Percentiles rank a stretch among this genome's conserved stretches.
phyloP scores from a whole-genome alignment of 176 grass and related monocot species.

The Tillandsia leiboldiana region DNA sequence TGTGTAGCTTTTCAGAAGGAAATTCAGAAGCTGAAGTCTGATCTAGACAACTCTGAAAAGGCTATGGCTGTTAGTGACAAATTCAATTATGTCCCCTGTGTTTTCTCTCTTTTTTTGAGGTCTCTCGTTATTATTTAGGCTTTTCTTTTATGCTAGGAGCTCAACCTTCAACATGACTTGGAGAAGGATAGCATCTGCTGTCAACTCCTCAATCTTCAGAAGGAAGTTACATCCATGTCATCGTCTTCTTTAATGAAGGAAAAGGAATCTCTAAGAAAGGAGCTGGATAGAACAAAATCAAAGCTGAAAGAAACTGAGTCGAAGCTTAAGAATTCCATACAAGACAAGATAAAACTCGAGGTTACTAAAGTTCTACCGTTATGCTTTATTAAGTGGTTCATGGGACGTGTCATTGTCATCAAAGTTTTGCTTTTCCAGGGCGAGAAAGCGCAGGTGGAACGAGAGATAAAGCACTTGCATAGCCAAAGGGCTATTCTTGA shows the following conservation, averaged over 20 bases:
- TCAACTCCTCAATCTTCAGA: constrained; percentile 49
- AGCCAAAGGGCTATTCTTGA: constrained; percentile 66
- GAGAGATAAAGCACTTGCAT: constrained; percentile 72
- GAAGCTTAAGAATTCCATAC: constrained; percentile 74
- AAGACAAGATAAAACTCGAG: constrained; percentile 94
- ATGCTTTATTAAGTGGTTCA: background rate
- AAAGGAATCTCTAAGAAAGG: constrained; percentile 80
- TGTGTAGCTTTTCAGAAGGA: constrained; percentile 34
- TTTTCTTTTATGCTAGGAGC: constrained; percentile 39
- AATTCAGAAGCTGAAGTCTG: constrained; percentile 41
- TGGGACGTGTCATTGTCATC: constrained; percentile 1
- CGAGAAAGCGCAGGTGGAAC: constrained; percentile 61
- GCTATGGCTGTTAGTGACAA: constrained; percentile 36
- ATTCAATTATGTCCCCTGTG: constrained; percentile 16
- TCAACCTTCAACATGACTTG: constrained; percentile 53
- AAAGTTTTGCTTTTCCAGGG: constrained; percentile 35
- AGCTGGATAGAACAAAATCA: constrained; percentile 62
- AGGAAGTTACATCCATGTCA: constrained; percentile 55
- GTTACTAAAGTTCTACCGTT: constrained; percentile 19
- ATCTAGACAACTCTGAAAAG: constrained; percentile 39
- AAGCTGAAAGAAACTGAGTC: constrained; percentile 70
- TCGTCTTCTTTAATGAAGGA: constrained; percentile 69
- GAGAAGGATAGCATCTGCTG: constrained; percentile 58
- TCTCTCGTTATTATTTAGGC: background rate
- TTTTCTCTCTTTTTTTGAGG: background rate